These are phyloP conservation scores for Monosporascus sp. DNA, from an alignment of 2,329 filamentous ascomycete genomes.

Conservation along the genomic window DNA sequence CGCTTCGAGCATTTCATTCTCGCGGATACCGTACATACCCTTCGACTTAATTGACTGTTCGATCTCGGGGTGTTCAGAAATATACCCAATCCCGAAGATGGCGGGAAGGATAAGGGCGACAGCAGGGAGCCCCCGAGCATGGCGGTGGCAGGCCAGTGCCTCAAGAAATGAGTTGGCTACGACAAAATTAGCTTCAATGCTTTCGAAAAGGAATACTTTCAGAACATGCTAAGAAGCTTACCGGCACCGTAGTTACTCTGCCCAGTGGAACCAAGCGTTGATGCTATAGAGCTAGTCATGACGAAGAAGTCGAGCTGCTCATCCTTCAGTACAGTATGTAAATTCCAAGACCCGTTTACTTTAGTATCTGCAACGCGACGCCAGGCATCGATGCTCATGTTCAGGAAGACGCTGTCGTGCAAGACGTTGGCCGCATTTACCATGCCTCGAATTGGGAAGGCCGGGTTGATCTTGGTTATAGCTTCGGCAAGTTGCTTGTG, in stretches of 20 bases:
- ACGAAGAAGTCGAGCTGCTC: constrained; percentile 7
- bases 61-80: constrained; percentile 15
- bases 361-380: not conserved
- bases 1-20: constrained; percentile 19
- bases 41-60: constrained; percentile 18
- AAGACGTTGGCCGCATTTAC: no score
- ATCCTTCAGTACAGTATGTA: not conserved
- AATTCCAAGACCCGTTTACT: not conserved
- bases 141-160: constrained; percentile 12
- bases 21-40: constrained; percentile 26
- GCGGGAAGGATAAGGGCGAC: constrained; percentile 14
- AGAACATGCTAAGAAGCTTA: constrained; percentile 1
- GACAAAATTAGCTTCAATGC: no score
- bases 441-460: no score
- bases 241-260: constrained; percentile 19
- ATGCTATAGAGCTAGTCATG: constrained; percentile 20
- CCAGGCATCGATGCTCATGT: not conserved
- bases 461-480: no score
- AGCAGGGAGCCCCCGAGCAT: not conserved
- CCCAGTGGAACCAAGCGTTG: constrained; percentile 11
- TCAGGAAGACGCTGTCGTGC: not conserved
- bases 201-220: no score
- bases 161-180: constrained; percentile 10
- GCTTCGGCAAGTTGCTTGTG: no score
- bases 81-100: constrained; percentile 16